These are phyloP conservation scores for Pythium scleroteichum DNA, from an alignment of 352 stramenopile species.

Conservation along the genomic window DNA sequence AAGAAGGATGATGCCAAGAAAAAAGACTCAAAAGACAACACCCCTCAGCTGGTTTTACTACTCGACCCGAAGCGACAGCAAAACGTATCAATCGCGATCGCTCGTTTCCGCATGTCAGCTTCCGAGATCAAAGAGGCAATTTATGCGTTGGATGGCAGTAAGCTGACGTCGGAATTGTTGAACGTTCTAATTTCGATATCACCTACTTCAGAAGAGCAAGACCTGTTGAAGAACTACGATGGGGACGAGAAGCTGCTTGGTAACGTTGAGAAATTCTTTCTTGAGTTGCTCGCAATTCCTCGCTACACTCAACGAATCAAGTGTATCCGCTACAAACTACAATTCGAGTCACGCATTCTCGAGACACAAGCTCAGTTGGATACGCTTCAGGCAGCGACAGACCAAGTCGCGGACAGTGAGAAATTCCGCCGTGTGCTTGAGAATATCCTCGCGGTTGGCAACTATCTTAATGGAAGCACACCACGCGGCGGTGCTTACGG, in stretches of 20 bases:
- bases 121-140: constrained; percentile 86
- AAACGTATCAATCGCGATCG: constrained; percentile 98
- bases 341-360: constrained; percentile 84
- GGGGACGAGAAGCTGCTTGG: constrained; percentile 84
- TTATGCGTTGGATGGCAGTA: constrained; percentile 71
- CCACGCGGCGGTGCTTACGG: constrained; percentile 87
- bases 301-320: constrained; percentile 89
- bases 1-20: constrained; percentile 79
- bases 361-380: constrained; percentile 84
- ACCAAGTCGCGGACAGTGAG: constrained; percentile 79
- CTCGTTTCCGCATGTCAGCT: constrained; percentile 92
- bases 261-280: constrained; percentile 88
- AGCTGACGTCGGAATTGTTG: constrained; percentile 79
- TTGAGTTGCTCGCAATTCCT: constrained; percentile 83
- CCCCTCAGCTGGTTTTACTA: constrained; percentile 78
- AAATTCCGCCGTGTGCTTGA: constrained; percentile 82
- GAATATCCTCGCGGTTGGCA: constrained; percentile 89
- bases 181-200: constrained; percentile 89
- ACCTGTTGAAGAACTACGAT: constrained; percentile 91
- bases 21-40: constrained; percentile 52
- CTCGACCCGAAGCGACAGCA: constrained; percentile 97
- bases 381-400: constrained; percentile 75
- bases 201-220: constrained; percentile 88
- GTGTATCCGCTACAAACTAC: constrained; percentile 83
- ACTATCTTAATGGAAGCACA: constrained; percentile 92